Conservation (phyloP, 768 basidiomycete species). For the Ramaria rubella region DNA sequence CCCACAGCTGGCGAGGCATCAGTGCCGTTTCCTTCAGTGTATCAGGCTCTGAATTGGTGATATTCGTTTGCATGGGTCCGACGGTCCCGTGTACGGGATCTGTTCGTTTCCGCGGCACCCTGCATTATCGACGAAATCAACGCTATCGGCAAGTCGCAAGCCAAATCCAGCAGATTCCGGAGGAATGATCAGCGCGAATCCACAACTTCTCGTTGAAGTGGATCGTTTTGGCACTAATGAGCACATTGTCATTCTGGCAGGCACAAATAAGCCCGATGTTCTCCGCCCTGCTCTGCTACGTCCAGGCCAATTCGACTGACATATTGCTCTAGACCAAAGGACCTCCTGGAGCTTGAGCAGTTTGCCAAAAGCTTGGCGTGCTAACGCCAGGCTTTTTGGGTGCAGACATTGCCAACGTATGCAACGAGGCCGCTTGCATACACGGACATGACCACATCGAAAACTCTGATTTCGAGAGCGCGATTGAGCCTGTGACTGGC, state of each 20-base stretch:
- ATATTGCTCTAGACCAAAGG: conserved; percentile 82
- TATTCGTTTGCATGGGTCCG: conserved; percentile 99
- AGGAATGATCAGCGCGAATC: conserved; percentile 98
- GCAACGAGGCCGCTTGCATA: conserved; percentile 90
- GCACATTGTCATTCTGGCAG: conserved; percentile 92
- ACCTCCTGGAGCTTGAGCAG: conserved; percentile 42
- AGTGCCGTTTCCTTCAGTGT: conserved; percentile 96
- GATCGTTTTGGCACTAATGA: conserved; percentile 98
- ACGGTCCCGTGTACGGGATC: conserved; percentile 91
- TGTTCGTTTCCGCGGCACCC: conserved; percentile 95
- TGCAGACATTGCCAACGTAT: conserved; percentile 98
- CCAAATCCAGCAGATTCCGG: conserved; percentile 69
- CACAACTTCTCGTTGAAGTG: conserved; percentile 98
- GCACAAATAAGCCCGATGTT: conserved; percentile 95
- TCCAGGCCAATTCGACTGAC: conserved; percentile 95
- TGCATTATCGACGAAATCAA: conserved; percentile 99
- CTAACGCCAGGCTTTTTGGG: conserved; percentile 98
- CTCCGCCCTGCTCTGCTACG: conserved; percentile 94
- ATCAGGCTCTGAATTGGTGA: conserved; percentile 99
- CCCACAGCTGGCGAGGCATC: conserved; percentile 97
- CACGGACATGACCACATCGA: conserved; percentile 70
- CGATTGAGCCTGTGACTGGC: conserved; percentile 97
- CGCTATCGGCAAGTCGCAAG: conserved; percentile 93
- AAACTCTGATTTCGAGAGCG: conserved; percentile 88
- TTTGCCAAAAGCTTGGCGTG: conserved; percentile 91